phyloP scores from a whole-genome alignment of 257 asterid genomes.

The Jacaranda mimosifolia region DNA sequence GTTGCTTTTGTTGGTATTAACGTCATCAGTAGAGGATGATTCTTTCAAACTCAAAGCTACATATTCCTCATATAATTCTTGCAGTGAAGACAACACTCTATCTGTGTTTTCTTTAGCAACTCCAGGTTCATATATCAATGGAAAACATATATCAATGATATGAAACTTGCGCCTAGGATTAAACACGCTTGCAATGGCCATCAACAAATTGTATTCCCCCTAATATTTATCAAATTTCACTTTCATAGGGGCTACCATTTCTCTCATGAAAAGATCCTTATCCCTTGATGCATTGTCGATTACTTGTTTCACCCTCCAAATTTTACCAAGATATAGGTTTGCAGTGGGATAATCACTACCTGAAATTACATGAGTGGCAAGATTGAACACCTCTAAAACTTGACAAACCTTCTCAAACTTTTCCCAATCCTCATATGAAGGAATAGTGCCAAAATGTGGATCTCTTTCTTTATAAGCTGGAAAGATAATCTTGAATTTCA shows the following conservation, averaged over 20 bases:
- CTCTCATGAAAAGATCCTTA: too few species aligned
- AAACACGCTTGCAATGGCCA: constrained; percentile 3
- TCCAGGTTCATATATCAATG: too few species aligned
- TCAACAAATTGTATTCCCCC: constrained; percentile 15
- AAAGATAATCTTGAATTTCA: not conserved
- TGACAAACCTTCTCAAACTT: constrained; percentile 4
- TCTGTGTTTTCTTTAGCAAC: not conserved
- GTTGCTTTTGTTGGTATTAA: too few species aligned
- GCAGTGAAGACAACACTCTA: constrained; percentile 1
- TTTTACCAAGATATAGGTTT: too few species aligned
- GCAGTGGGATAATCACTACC: too few species aligned
- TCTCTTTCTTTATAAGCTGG: constrained; percentile 1
- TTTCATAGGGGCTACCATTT: too few species aligned
- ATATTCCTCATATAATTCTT: not conserved
- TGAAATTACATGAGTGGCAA: not conserved
- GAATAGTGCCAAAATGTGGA: not conserved
- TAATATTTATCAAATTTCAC: too few species aligned
- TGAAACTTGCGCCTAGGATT: not conserved
- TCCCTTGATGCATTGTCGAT: too few species aligned
- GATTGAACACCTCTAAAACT: not conserved
- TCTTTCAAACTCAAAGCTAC: not conserved
- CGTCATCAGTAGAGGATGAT: too few species aligned
- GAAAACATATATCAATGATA: not conserved
- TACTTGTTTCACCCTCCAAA: too few species aligned
- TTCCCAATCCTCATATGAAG: not conserved